Percentiles rank a stretch among this genome's conserved stretches.
These are phyloP conservation scores for Kwoniella mangroviensis DNA, from an alignment of 768 basidiomycete species.

Conservation along the genomic window DNA sequence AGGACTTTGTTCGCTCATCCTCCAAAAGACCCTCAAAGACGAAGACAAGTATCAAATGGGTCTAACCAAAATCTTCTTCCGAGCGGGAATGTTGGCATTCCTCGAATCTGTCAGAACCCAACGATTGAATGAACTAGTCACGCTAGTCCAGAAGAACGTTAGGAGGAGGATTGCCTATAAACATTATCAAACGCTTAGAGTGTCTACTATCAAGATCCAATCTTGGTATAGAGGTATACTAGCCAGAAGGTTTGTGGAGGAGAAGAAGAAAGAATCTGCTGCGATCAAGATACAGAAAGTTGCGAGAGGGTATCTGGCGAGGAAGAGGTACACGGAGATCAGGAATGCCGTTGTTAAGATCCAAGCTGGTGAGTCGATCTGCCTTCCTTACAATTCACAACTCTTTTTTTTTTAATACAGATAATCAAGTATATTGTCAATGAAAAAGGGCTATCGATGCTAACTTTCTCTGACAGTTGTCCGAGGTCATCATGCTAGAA, in stretches of 20 bases:
- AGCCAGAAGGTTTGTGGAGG: constrained; percentile 72
- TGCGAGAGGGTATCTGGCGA: constrained; percentile 72
- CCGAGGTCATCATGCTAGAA: constrained; percentile 54
- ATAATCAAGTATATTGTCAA: background rate
- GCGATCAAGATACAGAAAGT: constrained; percentile 77
- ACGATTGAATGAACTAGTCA: constrained; percentile 85
- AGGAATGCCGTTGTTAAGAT: constrained; percentile 70
- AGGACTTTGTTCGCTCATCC: constrained; percentile 78
- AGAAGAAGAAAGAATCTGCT: constrained; percentile 72
- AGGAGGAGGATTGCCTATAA: constrained; percentile 81
- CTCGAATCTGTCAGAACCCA: constrained; percentile 88
- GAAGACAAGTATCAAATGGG: constrained; percentile 97
- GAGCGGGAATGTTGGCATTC: constrained; percentile 96
- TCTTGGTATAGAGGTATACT: constrained; percentile 91
- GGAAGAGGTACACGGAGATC: constrained; percentile 70
- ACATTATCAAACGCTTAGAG: constrained; percentile 72
- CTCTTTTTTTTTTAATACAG: background rate
- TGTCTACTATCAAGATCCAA: constrained; percentile 81
- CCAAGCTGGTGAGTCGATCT: constrained; percentile 75
- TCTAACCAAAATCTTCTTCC: constrained; percentile 97
- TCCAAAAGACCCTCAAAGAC: constrained; percentile 85
- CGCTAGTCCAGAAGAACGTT: constrained; percentile 97
- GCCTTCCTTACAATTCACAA: background rate
- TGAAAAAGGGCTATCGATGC: background rate
- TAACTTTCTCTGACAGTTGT: constrained; percentile 32